Evolutionary conservation across 164 flowering plant species (phyloP).

Genomic region (Kalanchoe fedtschenkoi): DNA sequence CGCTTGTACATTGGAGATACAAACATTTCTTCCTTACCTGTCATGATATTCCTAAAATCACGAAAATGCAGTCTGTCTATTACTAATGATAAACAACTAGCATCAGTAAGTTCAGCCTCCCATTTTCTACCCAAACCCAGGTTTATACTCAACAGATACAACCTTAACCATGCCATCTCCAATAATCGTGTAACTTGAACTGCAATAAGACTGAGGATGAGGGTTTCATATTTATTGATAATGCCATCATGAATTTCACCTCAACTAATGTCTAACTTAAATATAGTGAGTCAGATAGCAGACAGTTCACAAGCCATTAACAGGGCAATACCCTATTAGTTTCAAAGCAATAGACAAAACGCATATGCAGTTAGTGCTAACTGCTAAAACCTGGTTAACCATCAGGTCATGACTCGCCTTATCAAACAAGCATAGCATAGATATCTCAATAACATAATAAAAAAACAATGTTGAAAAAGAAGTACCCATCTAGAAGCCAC

Average conservation of each 20-base stretch:
- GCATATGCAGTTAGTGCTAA: too few species aligned
- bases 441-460: neutral
- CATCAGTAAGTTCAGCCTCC: too few species aligned
- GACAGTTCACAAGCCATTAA: too few species aligned
- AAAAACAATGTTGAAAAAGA: neutral
- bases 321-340: too few species aligned
- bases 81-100: too few species aligned
- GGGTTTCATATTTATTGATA: neutral
- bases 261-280: neutral
- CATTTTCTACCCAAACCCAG: too few species aligned
- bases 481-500: constrained; percentile 67
- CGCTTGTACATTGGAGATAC: too few species aligned
- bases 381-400: too few species aligned
- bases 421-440: neutral
- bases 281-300: too few species aligned
- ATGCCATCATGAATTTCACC: neutral
- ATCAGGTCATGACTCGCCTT: neutral
- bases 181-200: neutral
- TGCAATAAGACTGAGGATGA: neutral
- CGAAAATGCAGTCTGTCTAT: neutral
- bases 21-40: too few species aligned
- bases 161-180: neutral
- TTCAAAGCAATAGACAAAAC: too few species aligned
- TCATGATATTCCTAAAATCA: neutral
- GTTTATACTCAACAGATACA: too few species aligned